Percentiles rank a stretch among this genome's conserved stretches.
phyloP scores from a whole-genome alignment of 805 yeast genomes.

The Cyberlindnera japonica region DNA sequence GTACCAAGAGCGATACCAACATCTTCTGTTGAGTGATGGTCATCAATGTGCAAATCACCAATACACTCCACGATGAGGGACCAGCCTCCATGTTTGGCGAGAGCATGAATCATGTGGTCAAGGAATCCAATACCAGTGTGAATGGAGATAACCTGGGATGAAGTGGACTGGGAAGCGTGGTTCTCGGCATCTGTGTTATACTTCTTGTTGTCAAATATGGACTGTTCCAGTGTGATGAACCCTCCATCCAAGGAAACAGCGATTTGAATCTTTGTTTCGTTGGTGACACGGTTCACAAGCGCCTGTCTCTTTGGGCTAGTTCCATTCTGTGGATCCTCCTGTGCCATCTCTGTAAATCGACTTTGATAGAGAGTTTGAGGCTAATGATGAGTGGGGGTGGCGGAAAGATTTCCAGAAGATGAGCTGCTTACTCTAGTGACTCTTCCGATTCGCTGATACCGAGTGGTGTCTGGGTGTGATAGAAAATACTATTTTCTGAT shows the following conservation, averaged over 20 bases:
- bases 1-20: constrained; percentile 88
- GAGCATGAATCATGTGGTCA: constrained; percentile 96
- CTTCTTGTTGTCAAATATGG: constrained; percentile 43
- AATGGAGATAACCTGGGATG: constrained; percentile 69
- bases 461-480: no score
- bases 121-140: constrained; percentile 93
- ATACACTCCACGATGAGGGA: constrained; percentile 82
- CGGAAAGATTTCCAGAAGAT: background rate
- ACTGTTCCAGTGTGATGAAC: constrained; percentile 53
- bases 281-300: constrained; percentile 58
- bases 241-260: constrained; percentile 88
- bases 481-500: no score
- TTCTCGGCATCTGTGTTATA: constrained; percentile 32
- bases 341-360: background rate
- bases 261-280: constrained; percentile 90
- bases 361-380: no score
- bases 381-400: background rate
- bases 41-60: constrained; percentile 95
- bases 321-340: background rate
- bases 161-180: constrained; percentile 68
- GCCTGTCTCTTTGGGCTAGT: constrained; percentile 30
- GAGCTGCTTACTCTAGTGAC: no score
- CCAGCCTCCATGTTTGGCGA: constrained; percentile 98
- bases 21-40: constrained; percentile 96
- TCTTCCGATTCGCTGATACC: no score